phyloP scores from a whole-genome alignment of 2,329 filamentous ascomycete species.

The Fusarium tuaranense region DNA sequence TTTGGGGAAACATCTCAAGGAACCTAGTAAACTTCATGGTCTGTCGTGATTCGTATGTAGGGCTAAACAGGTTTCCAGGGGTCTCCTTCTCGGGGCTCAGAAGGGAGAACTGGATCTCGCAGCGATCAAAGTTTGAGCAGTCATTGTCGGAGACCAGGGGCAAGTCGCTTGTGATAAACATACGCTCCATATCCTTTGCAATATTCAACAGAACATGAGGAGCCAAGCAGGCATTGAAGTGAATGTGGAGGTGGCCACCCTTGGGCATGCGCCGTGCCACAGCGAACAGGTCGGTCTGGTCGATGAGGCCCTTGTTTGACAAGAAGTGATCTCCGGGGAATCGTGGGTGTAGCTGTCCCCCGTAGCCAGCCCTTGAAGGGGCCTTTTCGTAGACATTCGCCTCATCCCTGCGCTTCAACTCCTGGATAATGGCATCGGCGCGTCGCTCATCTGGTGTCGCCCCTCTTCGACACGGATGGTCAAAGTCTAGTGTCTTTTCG shows the following conservation, averaged over 20 bases:
- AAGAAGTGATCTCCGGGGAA: constrained; percentile 69
- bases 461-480: constrained; percentile 48
- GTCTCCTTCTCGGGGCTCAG: constrained; percentile 49
- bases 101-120: constrained; percentile 74
- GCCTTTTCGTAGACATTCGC: constrained; percentile 51
- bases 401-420: constrained; percentile 52
- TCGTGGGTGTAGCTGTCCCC: constrained; percentile 58
- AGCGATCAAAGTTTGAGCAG: constrained; percentile 59
- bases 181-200: constrained; percentile 68
- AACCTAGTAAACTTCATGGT: constrained; percentile 60
- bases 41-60: constrained; percentile 57
- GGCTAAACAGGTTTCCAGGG: constrained; percentile 61
- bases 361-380: constrained; percentile 49
- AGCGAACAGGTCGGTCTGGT: constrained; percentile 66
- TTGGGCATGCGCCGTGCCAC: constrained; percentile 74
- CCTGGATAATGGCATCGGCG: constrained; percentile 56
- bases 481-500: constrained; percentile 56
- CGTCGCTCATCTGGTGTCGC: constrained; percentile 51
- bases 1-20: constrained; percentile 48
- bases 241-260: constrained; percentile 78
- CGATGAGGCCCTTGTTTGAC: constrained; percentile 65
- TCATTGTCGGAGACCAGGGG: constrained; percentile 58
- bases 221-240: constrained; percentile 80
- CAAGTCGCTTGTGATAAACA: constrained; percentile 74
- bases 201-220: constrained; percentile 69